phyloP scores from a whole-genome alignment of 2,329 filamentous ascomycete species.

The Nannizziopsis arthrosporioides region DNA sequence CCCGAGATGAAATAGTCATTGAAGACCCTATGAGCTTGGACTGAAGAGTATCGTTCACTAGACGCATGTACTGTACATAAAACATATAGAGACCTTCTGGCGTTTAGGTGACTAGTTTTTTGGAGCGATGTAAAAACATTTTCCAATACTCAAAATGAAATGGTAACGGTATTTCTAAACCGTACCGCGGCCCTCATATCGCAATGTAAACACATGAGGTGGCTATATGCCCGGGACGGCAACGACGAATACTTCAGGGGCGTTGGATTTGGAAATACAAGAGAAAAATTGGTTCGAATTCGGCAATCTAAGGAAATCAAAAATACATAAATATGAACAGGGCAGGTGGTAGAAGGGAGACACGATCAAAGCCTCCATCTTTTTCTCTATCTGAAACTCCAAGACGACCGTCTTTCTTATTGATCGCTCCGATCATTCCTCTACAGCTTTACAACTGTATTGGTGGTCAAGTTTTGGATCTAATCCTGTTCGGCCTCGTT shows the following conservation, averaged over 20 bases:
- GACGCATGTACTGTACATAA: not conserved
- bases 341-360: not conserved
- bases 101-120: too few relatives aligned
- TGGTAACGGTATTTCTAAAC: too few relatives aligned
- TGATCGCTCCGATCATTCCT: not conserved
- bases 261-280: too few relatives aligned
- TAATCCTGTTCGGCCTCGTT: not conserved
- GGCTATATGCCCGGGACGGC: too few relatives aligned
- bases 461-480: too few relatives aligned
- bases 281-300: too few relatives aligned
- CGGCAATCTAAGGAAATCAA: not conserved
- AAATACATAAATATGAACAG: slow-evolving; percentile 12
- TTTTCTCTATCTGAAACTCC: slow-evolving; percentile 14
- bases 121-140: too few relatives aligned
- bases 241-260: too few relatives aligned
- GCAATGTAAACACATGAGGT: too few relatives aligned
- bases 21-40: not conserved
- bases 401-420: slow-evolving; percentile 4
- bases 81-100: too few relatives aligned
- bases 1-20: slow-evolving; percentile 26
- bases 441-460: slow-evolving; percentile 6
- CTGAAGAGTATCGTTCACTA: not conserved
- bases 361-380: slow-evolving; percentile 1
- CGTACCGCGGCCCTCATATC: too few relatives aligned
- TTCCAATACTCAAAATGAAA: too few relatives aligned